Evolutionary conservation across 116 monocot genomes (phyloP), one percentile per base, ranked within the genome.

Genomic region (Phalaenopsis hybrid): DNA sequence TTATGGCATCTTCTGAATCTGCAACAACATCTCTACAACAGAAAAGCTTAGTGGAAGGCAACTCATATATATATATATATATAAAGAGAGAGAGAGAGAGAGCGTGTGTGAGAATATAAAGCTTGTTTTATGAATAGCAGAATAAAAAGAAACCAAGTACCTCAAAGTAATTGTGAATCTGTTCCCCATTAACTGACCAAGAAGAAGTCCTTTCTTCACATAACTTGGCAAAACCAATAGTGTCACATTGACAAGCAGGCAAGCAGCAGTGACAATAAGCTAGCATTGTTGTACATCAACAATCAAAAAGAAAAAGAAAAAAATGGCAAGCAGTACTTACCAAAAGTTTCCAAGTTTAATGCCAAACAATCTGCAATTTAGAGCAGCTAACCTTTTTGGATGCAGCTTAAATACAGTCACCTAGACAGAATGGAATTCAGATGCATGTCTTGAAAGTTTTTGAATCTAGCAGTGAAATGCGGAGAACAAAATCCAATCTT

Each of bases 361-460:
- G 76, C 95, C 95, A 88, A 87, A 83, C 61, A 98, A 83, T 79
- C 90, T 90, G 81, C 70, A 83, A 82, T 95, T 98, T 13, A 95
- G 87, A 80, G 88, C 85, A 80, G 92, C 91, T 74, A 98, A 85
- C 80, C 81, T 91, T 84, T 88, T 90, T 46, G 95, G 90, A 84
- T 89, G 95, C 77, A 85, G 86, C 85, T 98, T 98, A 79, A 98
- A 98, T 77, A 95, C 83, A n/a, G 98, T 94, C 28, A 95, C 98
- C 96, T 96, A 83, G 70, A 21, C 77, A 34, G 44, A 83, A 75
- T 21, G 51, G 17, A 58, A 75, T 80, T 81, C 17, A 82, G 69
- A 79, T 50, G 81, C 23, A 73, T 63, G 34, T 76, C 7, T 33
- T 55, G 28, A 51, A 51, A 46, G 16, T 41, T 17, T 0, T 17